Percentiles rank a stretch among this genome's conserved stretches.
Evolutionary conservation across 2,329 filamentous ascomycete genomes (phyloP).

Genomic region (Epicoccum sorghinum): DNA sequence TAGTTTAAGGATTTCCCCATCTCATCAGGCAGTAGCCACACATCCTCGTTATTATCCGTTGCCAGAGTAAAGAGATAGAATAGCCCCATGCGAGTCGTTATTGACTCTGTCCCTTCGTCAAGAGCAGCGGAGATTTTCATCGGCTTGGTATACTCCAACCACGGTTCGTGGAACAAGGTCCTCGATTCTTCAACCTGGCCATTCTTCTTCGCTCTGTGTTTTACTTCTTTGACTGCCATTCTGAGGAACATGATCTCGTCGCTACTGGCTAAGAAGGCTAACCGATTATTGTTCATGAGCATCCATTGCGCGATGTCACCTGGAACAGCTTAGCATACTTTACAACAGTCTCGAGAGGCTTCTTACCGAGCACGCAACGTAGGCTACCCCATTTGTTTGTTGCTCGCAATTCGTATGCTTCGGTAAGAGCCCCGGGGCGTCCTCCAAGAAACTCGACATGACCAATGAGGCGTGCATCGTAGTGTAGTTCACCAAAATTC

Average conservation of each 20-base stretch:
- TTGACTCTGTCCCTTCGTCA: conserved; percentile 1
- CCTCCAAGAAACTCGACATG: conserved; percentile 31
- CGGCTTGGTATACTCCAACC: conserved; percentile 19
- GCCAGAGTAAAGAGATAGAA: conserved; percentile 13
- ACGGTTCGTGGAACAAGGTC: conserved; percentile 13
- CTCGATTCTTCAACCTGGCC: not conserved
- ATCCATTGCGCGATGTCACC: conserved; percentile 29
- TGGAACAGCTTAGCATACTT: conserved; percentile 2
- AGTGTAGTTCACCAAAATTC: not conserved
- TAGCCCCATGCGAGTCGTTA: conserved; percentile 19
- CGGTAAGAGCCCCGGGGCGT: conserved; percentile 17
- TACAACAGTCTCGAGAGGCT: too few relatives aligned
- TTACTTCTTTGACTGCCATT: conserved; percentile 7
- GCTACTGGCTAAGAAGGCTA: conserved; percentile 25
- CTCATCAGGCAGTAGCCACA: too few relatives aligned
- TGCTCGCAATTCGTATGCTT: conserved; percentile 9
- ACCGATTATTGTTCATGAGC: conserved; percentile 22
- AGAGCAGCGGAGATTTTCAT: conserved; percentile 19
- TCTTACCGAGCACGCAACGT: conserved; percentile 27
- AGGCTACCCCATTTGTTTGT: conserved; percentile 25
- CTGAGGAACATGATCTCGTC: conserved; percentile 29
- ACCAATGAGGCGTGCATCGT: conserved; percentile 18
- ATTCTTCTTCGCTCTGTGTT: not conserved
- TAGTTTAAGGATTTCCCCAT: too few relatives aligned
- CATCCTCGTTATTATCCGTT: too few relatives aligned